Conservation (phyloP, 2,329 filamentous ascomycete species). For the Paecilomyces sp. region DNA sequence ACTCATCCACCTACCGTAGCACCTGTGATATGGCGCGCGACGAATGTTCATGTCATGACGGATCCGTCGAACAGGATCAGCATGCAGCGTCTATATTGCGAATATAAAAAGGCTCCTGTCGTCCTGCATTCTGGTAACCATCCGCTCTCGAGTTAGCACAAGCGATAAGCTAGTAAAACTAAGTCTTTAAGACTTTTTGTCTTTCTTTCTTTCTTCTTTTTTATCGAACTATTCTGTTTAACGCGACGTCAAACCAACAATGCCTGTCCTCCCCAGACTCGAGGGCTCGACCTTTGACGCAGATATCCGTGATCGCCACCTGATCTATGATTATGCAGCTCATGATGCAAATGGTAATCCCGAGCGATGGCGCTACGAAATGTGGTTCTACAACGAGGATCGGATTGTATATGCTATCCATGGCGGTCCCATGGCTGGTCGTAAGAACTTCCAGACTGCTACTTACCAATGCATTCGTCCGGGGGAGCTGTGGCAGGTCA, state of each 20-base stretch:
- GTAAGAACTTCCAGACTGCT: constrained; percentile 47
- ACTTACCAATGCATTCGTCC: constrained; percentile 53
- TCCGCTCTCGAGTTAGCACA: too few relatives aligned
- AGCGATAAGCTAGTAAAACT: too few relatives aligned
- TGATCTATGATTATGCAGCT: constrained; percentile 52
- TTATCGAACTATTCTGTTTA: too few relatives aligned
- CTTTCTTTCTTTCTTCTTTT: too few relatives aligned
- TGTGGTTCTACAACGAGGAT: constrained; percentile 52
- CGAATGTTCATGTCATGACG: too few relatives aligned
- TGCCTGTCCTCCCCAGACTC: constrained; percentile 2
- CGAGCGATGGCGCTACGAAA: constrained; percentile 55
- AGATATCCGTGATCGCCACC: constrained; percentile 48
- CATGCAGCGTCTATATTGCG: too few relatives aligned
- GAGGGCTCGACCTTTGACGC: constrained; percentile 35
- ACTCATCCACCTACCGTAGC: too few relatives aligned
- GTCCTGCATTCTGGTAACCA: too few relatives aligned
- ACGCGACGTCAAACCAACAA: background rate
- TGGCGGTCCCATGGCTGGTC: constrained; percentile 52
- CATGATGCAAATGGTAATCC: constrained; percentile 42
- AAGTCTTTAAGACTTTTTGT: too few relatives aligned
- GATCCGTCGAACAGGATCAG: too few relatives aligned
- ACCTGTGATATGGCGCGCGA: too few relatives aligned
- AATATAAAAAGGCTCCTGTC: too few relatives aligned
- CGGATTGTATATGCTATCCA: constrained; percentile 54
- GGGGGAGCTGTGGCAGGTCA: constrained; percentile 54